Base-by-base conservation (phyloP, 1,284 basidiomycete genomes). In the Malassezia yamatoensis region DNA sequence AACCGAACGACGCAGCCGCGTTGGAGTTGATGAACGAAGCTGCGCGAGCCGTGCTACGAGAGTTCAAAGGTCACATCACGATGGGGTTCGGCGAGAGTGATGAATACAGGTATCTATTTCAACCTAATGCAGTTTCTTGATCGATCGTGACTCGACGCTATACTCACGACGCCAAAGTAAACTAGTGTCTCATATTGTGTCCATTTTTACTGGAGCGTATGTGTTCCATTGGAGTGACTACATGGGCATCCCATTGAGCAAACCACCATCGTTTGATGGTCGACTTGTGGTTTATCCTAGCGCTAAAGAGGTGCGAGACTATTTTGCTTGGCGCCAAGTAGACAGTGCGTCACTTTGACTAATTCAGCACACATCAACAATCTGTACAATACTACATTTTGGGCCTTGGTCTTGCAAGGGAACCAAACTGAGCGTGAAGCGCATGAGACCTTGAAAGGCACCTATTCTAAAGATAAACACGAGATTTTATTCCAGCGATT, bases 381-480 rank as follows among this genome's bases (percentile, higher is more conserved):
- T 72, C 78, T 98, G 20, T 93, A 98, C 79, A 98, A 98, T 69
- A 96, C 94, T 0, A 79, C 80, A 0, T 98, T 96, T 74, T 98
- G 93, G 94, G 86, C 90, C 0, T 80, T 98, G 9, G 83, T 96
- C 0, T 83, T 87, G 40, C 80, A 85, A 65, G 87, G 84, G 8
- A 85, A 84, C 0, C 78, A 85, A 70, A 85, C 83, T 0, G 84
- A 86, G 1, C 80, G 83, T 3, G 82, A 94, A 63, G 91, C 91
- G 0, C 88, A 96, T 70, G 82, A 83, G 33, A 39, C 50, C 12
- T 53, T 67, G 0, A 63, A 94, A 86, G 88, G 90, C 0, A 93
- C 90, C 0, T 79, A 87, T 24, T 87, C 90, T 1, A 83, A 85
- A 52, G 82, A 87, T 59, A 98, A 96, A 77, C 83, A 96, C 66